Base-by-base conservation (phyloP, 2,329 filamentous ascomycete genomes). In the Coleophoma eucalyptorum region DNA sequence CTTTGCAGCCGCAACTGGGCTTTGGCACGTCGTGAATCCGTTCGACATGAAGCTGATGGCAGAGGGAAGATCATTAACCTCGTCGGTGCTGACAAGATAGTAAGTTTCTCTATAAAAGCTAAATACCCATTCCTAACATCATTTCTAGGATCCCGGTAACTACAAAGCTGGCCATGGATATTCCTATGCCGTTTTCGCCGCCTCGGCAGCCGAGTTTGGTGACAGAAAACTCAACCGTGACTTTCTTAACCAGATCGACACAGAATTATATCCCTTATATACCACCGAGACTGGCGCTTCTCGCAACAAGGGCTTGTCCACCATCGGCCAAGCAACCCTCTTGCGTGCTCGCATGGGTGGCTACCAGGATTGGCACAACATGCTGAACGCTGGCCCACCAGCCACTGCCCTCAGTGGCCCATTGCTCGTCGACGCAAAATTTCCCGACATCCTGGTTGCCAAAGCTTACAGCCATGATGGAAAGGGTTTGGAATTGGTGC, bases 371-470 rank as follows among this genome's bases (percentile, higher is more conserved):
- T 50, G 37, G 48, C 12, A n/a, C 21, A 50, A 42, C 50, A 18
- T 40, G 15, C 38, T 40, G 18, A 18, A 20, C 34, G n/a, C 12
- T 12, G 19, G 32, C 8, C 32, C 44, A 1, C 15, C 21, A 2
- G 33, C 26, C 15, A 18, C 16, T 16, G 48, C 46, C 12, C 40
- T 55, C 16, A 20, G 6, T 5, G 54, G 49, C 18, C 54, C 54
- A 20, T n/a, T 52, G 10, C 53, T 56, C 13, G 49, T 26, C 15
- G 18, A 20, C 7, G 50, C 37, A 8, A 38, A 50, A 3, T 56
- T 52, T 43, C 54, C 54, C 5, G 46, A 53, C 21, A 50, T 56
- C 15, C 32, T 56, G n/a, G 54, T 56, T 16, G 49, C 54, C 34
- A 52, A 53, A 35, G 46, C 49, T 8, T 47, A 48, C 34, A 19